Percentiles rank a stretch among this genome's conserved stretches.
phyloP scores from a whole-genome alignment of 2,329 filamentous ascomycete species.

The Paraconiothyrium brasiliense region DNA sequence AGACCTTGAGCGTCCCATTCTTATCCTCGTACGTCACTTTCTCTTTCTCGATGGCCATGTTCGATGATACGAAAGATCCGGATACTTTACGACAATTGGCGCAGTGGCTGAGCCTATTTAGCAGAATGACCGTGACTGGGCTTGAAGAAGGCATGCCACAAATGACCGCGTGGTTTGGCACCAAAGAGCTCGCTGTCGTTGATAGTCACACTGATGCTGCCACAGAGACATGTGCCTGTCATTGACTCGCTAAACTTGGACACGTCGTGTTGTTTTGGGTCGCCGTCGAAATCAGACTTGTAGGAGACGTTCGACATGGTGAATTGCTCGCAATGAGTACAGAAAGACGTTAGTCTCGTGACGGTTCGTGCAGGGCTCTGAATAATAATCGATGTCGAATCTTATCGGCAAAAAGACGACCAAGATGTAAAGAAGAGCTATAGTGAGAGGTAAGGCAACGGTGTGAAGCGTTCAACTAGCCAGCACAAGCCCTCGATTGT shows the following conservation, averaged over 20 bases:
- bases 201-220: constrained; percentile 59
- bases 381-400: background rate
- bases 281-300: constrained; percentile 39
- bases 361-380: background rate
- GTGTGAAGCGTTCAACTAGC: background rate
- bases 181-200: constrained; percentile 53
- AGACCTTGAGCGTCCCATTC: constrained; percentile 57
- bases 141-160: constrained; percentile 27
- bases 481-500: background rate
- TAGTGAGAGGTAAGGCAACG: background rate
- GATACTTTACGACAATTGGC: constrained; percentile 62
- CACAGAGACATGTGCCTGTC: constrained; percentile 57
- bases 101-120: constrained; percentile 52
- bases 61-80: constrained; percentile 54
- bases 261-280: constrained; percentile 50
- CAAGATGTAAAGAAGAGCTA: background rate
- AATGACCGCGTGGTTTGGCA: constrained; percentile 46
- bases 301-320: background rate
- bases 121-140: background rate
- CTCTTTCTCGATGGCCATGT: constrained; percentile 54
- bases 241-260: constrained; percentile 48
- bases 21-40: constrained; percentile 58
- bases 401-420: background rate
- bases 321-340: background rate
- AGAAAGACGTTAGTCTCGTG: background rate